These are phyloP conservation scores for Escallonia rubra DNA, from an alignment of 129 eudicot genomes.

Conservation along the genomic window DNA sequence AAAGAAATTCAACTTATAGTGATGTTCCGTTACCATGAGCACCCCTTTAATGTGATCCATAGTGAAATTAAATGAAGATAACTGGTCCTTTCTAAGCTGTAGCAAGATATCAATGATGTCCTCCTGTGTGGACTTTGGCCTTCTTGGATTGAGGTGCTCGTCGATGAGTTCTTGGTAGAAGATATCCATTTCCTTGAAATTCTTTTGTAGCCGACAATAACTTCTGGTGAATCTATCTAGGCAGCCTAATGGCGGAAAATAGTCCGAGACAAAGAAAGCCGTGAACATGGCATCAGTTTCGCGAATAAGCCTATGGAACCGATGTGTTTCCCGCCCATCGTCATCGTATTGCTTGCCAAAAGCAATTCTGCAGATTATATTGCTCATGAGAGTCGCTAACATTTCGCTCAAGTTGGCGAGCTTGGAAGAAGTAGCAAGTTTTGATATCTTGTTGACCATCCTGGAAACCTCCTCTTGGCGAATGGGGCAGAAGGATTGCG, in stretches of 20 bases:
- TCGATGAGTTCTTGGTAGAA: conserved; percentile 16
- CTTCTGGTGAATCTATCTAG: conserved; percentile 12
- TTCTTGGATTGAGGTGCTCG: conserved; percentile 11
- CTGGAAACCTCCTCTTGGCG: conserved; percentile 1
- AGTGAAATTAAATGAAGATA: conserved; percentile 3
- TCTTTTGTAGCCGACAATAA: neutral
- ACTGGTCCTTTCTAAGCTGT: neutral
- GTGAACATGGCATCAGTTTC: conserved; percentile 9
- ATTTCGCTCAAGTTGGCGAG: neutral
- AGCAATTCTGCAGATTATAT: neutral
- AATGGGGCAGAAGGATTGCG: conserved; percentile 3
- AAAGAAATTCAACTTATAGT: too few relatives aligned
- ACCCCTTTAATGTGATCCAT: too few relatives aligned
- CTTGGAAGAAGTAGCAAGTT: neutral
- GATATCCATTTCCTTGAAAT: conserved; percentile 1
- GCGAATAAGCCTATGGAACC: conserved; percentile 3
- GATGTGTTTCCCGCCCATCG: conserved; percentile 1
- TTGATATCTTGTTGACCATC: neutral
- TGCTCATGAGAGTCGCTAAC: neutral
- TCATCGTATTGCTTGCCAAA: conserved; percentile 9
- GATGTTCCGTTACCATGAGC: too few relatives aligned
- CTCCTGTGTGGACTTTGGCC: neutral
- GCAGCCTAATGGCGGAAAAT: conserved; percentile 14
- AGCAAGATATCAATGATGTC: conserved; percentile 15
- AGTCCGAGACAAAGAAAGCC: conserved; percentile 2